Evolutionary conservation across 2,329 filamentous ascomycete genomes (phyloP).

Genomic region (Aspergillus fumigatiaffinis): DNA sequence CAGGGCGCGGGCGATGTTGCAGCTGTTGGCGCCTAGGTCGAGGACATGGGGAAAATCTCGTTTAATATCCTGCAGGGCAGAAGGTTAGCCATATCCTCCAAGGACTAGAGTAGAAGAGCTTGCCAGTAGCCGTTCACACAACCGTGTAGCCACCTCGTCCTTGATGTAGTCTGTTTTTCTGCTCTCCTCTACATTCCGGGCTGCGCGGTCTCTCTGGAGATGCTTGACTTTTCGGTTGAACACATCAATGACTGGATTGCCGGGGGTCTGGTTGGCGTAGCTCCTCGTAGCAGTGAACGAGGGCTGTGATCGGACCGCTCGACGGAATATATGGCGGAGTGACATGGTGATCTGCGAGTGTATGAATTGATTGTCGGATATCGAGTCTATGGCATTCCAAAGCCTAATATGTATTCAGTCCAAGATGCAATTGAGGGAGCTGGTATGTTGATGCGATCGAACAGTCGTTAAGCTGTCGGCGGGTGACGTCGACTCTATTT

Average conservation of each 20-base stretch:
- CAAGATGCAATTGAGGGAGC: background rate
- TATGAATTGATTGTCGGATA: background rate
- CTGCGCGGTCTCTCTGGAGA: constrained; percentile 85
- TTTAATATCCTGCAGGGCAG: constrained; percentile 71
- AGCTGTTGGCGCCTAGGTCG: constrained; percentile 92
- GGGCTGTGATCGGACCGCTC: constrained; percentile 15
- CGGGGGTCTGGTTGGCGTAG: constrained; percentile 76
- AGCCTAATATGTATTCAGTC: background rate
- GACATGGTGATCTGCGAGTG: constrained; percentile 16
- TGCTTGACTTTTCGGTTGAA: constrained; percentile 88
- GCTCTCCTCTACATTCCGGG: constrained; percentile 64
- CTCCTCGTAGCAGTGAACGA: constrained; percentile 34
- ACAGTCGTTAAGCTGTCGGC: background rate
- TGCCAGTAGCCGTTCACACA: constrained; percentile 82
- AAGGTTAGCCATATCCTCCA: constrained; percentile 12
- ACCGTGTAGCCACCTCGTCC: constrained; percentile 79
- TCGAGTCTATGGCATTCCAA: background rate
- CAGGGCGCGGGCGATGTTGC: constrained; percentile 83
- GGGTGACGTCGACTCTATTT: constrained; percentile 23
- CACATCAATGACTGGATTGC: constrained; percentile 76
- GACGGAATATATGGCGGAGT: constrained; percentile 15
- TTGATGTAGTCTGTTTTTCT: constrained; percentile 86
- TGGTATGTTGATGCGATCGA: background rate
- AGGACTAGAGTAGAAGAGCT: constrained; percentile 6
- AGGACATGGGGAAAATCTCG: constrained; percentile 78